Base-by-base conservation (phyloP, 306 rosid genomes). In the Inga leiocalycina region DNA sequence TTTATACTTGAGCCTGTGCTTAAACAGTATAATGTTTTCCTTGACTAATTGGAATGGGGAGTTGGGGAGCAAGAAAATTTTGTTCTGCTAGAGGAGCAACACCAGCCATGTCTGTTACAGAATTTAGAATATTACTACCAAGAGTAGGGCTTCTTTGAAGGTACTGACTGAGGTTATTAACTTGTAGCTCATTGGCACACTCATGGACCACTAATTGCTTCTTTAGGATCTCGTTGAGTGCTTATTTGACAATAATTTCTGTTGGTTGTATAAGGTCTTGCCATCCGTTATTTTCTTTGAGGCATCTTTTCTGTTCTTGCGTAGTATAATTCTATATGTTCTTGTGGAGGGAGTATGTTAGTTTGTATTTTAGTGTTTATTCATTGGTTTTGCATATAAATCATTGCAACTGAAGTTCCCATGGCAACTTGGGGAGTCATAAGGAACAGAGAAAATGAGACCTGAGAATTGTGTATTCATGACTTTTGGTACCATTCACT, bases 1-100 rank as follows among this genome's bases (percentile, higher is more conserved):
- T 54, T 39, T 79, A 71, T 43, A 44, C 71, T 5, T 56, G 30
- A 41, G 83, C 69, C 22, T 66, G 52, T 54, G 64, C 71, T 74
- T 74, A 65, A 79, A 30, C 32, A 12, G 3, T n/a, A 17, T 17
- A 17, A 46, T 35, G 27, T 48, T 59, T 76, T 77, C 10, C 76
- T 43, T 64, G 35, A 69, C 69, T 73, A 19, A 8, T 13, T 39
- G 49, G 49, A 43, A 39, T 27, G 70, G 66, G 37, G 34, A 75
- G 5, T 5, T 19, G 13, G 5, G 17, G 45, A 46, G 80, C 20
- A 13, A 65, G n/a, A 65, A 65, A 2, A 10, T 32, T 67, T 8
- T 67, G 17, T 13, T 67, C 45, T 14, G 16, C 7, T 35, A 67
- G 13, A 10, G 39, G 16, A 3, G 39, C 17, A 13, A 30, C n/a